A percentile compares a stretch with the other conserved stretches of the same genome.
These are phyloP conservation scores for Coemansia sp. DNA, from an alignment of 192 early-diverging fungal species.

Conservation along the genomic window DNA sequence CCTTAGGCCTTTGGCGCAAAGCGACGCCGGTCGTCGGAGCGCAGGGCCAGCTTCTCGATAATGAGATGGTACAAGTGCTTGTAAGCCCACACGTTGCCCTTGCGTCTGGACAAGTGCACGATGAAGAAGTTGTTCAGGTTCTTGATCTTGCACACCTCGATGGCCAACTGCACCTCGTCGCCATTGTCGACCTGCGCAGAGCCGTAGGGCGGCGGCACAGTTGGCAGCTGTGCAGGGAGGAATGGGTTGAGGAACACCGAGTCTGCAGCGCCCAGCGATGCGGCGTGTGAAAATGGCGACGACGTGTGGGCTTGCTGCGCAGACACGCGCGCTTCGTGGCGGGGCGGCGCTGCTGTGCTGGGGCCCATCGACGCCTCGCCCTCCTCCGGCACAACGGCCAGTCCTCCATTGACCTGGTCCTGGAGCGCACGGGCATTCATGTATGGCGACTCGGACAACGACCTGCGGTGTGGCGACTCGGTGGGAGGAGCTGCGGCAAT, in stretches of 20 bases:
- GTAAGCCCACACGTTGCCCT: slow-evolving; percentile 75
- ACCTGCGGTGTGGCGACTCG: slow-evolving; percentile 37
- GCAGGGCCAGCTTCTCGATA: slow-evolving; percentile 47
- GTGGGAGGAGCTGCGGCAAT: slow-evolving; percentile 13
- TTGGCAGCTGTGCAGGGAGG: slow-evolving; percentile 12
- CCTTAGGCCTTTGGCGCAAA: slow-evolving; percentile 13
- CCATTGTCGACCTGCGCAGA: slow-evolving; percentile 52
- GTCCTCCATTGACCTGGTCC: slow-evolving; percentile 26
- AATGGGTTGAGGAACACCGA: slow-evolving; percentile 37
- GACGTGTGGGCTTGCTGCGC: slow-evolving; percentile 9
- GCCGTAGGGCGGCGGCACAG: slow-evolving; percentile 38
- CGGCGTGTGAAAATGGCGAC: slow-evolving; percentile 45
- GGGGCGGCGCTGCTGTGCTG: background rate
- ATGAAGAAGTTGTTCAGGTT: slow-evolving; percentile 78
- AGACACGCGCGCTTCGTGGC: slow-evolving; percentile 7
- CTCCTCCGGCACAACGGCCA: slow-evolving; percentile 46
- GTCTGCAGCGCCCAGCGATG: slow-evolving; percentile 27
- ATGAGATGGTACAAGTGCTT: slow-evolving; percentile 71
- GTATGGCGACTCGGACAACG: slow-evolving; percentile 51
- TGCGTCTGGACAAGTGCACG: slow-evolving; percentile 69
- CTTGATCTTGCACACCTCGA: slow-evolving; percentile 90
- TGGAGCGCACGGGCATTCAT: slow-evolving; percentile 32
- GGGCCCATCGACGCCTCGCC: slow-evolving; percentile 15
- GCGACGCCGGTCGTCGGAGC: slow-evolving; percentile 38
- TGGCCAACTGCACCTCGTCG: slow-evolving; percentile 82